Percentiles rank a stretch among this genome's conserved stretches.
phyloP scores from a whole-genome alignment of 768 basidiomycete genomes.

The Termitomyces sp. region DNA sequence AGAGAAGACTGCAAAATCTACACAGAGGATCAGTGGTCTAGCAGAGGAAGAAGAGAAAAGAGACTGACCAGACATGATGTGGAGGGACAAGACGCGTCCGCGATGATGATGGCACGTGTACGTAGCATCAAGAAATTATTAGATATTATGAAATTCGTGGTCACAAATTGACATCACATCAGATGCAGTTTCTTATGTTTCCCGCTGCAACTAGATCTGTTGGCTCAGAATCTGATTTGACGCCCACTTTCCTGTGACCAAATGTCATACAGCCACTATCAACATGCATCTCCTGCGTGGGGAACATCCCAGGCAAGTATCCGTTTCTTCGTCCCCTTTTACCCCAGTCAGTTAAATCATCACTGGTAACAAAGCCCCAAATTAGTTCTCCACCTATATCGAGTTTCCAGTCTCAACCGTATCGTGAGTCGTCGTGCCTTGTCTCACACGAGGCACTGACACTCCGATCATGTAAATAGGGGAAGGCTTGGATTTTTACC shows the following conservation, averaged over 20 bases:
- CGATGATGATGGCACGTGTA: slow-evolving; percentile 4
- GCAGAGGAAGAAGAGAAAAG: neutral
- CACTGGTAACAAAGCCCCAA: slow-evolving; percentile 25
- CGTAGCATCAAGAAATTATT: neutral
- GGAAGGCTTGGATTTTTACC: slow-evolving; percentile 58
- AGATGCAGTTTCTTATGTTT: neutral
- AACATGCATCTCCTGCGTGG: slow-evolving; percentile 41
- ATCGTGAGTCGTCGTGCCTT: slow-evolving; percentile 35
- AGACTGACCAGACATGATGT: slow-evolving; percentile 8
- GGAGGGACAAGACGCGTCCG: slow-evolving; percentile 4
- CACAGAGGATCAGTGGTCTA: slow-evolving; percentile 1
- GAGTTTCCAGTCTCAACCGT: slow-evolving; percentile 42
- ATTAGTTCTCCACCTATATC: slow-evolving; percentile 37
- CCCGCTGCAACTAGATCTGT: neutral
- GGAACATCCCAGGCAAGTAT: slow-evolving; percentile 36
- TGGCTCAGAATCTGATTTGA: slow-evolving; percentile 5
- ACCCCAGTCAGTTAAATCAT: slow-evolving; percentile 2
- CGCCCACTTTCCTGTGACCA: slow-evolving; percentile 9
- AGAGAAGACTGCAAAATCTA: slow-evolving; percentile 77
- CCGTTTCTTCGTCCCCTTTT: slow-evolving; percentile 1
- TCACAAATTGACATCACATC: slow-evolving; percentile 10
- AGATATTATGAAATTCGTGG: too few relatives aligned
- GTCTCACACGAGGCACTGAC: slow-evolving; percentile 14
- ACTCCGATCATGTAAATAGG: slow-evolving; percentile 30
- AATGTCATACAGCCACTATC: slow-evolving; percentile 42